Percentiles rank a stretch among this genome's conserved stretches.
These are phyloP conservation scores for Fusarium goolgardi DNA, from an alignment of 2,329 filamentous ascomycete species.

Conservation along the genomic window DNA sequence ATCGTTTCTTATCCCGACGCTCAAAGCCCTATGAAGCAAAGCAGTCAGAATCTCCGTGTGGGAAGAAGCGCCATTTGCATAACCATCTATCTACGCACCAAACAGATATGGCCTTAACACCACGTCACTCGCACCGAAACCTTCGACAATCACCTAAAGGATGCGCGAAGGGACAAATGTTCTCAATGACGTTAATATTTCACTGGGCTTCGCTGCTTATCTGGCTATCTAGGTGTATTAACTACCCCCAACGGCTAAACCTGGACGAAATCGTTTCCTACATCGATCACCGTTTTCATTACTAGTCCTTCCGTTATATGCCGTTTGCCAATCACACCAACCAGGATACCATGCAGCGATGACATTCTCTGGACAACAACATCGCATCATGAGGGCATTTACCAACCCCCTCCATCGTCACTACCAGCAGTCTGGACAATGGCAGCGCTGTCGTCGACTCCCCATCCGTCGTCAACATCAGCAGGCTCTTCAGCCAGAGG, in stretches of 20 bases:
- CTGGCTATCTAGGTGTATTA: conserved; percentile 3
- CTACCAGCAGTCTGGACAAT: conserved; percentile 7
- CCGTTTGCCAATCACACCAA: background rate
- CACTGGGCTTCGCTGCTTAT: background rate
- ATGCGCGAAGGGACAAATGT: background rate
- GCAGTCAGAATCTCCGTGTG: background rate
- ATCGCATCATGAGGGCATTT: conserved; percentile 5
- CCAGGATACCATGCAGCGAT: background rate
- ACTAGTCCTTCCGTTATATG: conserved; percentile 1
- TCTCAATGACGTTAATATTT: conserved; percentile 11
- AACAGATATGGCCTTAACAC: background rate
- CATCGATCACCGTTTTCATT: conserved; percentile 7
- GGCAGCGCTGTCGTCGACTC: conserved; percentile 11
- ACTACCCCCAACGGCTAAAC: background rate
- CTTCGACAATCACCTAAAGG: background rate
- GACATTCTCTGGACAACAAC: background rate
- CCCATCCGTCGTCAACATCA: conserved; percentile 20
- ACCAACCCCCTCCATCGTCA: conserved; percentile 36
- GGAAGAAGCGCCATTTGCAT: background rate
- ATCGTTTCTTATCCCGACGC: background rate
- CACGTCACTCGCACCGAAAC: background rate
- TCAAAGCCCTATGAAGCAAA: background rate
- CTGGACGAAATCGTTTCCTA: conserved; percentile 25
- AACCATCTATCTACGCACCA: background rate
- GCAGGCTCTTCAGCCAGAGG: conserved; percentile 41